Conservation (phyloP, 768 basidiomycete species). For the Pholiota molesta region DNA sequence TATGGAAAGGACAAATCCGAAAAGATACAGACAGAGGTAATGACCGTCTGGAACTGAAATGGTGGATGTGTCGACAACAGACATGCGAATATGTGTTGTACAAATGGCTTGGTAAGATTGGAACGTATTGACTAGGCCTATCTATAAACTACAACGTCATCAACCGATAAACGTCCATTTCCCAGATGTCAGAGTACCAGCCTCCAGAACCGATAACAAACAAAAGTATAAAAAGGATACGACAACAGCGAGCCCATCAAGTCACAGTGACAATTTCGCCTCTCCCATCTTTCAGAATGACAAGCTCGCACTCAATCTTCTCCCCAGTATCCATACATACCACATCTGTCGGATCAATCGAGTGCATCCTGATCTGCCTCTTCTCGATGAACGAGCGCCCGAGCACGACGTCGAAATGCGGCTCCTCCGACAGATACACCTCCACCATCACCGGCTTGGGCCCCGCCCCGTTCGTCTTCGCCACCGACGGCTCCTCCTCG, state of each 20-base stretch:
- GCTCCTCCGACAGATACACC: slow-evolving; percentile 92
- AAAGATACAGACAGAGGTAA: no score
- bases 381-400: slow-evolving; percentile 86
- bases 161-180: neutral
- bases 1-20: no score
- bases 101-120: neutral
- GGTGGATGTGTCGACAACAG: no score
- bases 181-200: neutral
- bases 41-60: no score
- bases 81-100: neutral
- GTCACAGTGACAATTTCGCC: slow-evolving; percentile 92
- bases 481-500: slow-evolving; percentile 13
- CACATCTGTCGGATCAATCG: slow-evolving; percentile 86
- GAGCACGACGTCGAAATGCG: slow-evolving; percentile 94
- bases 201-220: neutral
- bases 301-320: slow-evolving; percentile 88
- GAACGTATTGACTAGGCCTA: neutral
- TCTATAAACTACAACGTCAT: neutral
- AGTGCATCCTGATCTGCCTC: slow-evolving; percentile 79
- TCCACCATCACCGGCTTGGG: slow-evolving; percentile 47
- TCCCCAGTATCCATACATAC: slow-evolving; percentile 93
- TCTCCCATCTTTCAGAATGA: slow-evolving; percentile 88
- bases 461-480: no score
- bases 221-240: neutral
- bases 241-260: slow-evolving; percentile 31